A percentile compares a stretch with the other conserved stretches of the same genome.
Conservation (phyloP, 2,329 filamentous ascomycete species). For the Colletotrichum cereale region DNA sequence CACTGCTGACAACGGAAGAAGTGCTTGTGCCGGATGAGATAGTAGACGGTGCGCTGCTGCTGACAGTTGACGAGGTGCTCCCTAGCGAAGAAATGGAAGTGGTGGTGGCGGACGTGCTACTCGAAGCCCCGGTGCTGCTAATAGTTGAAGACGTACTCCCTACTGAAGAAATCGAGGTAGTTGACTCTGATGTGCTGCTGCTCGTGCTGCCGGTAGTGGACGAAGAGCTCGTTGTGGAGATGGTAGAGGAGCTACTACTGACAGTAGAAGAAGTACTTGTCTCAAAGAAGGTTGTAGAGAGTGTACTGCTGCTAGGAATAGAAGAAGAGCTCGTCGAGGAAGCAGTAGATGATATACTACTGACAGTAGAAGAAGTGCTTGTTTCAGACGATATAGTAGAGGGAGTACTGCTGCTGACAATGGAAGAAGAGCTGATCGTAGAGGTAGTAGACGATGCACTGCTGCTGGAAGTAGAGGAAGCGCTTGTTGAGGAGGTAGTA, state of each 20-base stretch:
- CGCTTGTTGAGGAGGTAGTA: neutral
- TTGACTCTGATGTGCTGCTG: too few species aligned
- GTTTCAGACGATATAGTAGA: neutral
- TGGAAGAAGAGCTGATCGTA: neutral
- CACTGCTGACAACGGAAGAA: too few species aligned
- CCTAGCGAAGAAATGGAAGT: slow-evolving; percentile 12
- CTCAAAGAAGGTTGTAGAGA: too few species aligned
- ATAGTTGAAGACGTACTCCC: too few species aligned
- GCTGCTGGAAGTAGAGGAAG: neutral
- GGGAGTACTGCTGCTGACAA: slow-evolving; percentile 22
- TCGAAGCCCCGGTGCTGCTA: too few species aligned
- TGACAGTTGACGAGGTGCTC: slow-evolving; percentile 6
- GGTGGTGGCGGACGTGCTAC: neutral
- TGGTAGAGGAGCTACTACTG: neutral
- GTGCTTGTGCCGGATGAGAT: neutral
- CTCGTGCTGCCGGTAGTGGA: too few species aligned
- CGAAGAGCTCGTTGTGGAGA: too few species aligned
- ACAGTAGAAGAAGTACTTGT: neutral
- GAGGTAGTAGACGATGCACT: too few species aligned
- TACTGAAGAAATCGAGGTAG: too few species aligned
- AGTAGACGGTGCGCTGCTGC: slow-evolving; percentile 1
- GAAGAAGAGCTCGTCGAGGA: neutral
- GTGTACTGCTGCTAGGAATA: too few species aligned
- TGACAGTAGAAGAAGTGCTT: neutral
- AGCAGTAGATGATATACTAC: too few species aligned